phyloP scores from a whole-genome alignment of 441 rosid species.

The Pelargonium myrrhifolium region DNA sequence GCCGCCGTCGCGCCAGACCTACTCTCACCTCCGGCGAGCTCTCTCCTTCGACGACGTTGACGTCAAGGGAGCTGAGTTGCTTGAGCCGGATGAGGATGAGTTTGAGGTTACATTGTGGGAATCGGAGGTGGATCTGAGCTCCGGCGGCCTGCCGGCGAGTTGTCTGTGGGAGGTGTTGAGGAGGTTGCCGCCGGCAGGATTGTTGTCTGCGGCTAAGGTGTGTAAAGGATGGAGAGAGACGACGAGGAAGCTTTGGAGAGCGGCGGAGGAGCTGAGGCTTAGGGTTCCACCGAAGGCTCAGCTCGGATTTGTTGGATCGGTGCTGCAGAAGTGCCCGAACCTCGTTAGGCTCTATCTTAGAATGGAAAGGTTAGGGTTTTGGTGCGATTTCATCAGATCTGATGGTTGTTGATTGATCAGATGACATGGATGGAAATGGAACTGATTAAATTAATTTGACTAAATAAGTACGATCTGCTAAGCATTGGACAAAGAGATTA shows the following conservation, averaged over 20 bases:
- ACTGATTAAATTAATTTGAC: background rate
- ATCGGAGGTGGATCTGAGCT: conserved; percentile 36
- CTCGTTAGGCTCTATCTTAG: conserved; percentile 61
- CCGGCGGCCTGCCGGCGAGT: conserved; percentile 45
- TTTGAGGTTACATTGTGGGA: conserved; percentile 4
- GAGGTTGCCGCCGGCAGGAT: conserved; percentile 61
- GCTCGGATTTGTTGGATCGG: conserved; percentile 67
- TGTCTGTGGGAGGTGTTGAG: conserved; percentile 72
- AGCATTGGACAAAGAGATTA: background rate
- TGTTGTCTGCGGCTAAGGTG: conserved; percentile 65
- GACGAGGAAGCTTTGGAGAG: conserved; percentile 64
- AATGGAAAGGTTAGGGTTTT: conserved; percentile 63
- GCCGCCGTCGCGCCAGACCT: conserved; percentile 31
- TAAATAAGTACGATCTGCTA: conserved; percentile 1
- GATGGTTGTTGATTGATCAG: conserved; percentile 15
- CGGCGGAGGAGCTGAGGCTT: conserved; percentile 71
- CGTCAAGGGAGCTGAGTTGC: conserved; percentile 29
- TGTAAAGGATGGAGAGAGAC: conserved; percentile 86
- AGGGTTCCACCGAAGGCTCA: conserved; percentile 58
- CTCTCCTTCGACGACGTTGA: conserved; percentile 72
- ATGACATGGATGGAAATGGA: conserved; percentile 15
- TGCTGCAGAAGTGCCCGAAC: conserved; percentile 69
- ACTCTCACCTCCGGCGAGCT: conserved; percentile 58
- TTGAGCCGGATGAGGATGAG: conserved; percentile 30
- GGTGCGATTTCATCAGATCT: conserved; percentile 33